Conservation (phyloP, 176 grass and related monocot genomes). For the Poa pratensis region DNA sequence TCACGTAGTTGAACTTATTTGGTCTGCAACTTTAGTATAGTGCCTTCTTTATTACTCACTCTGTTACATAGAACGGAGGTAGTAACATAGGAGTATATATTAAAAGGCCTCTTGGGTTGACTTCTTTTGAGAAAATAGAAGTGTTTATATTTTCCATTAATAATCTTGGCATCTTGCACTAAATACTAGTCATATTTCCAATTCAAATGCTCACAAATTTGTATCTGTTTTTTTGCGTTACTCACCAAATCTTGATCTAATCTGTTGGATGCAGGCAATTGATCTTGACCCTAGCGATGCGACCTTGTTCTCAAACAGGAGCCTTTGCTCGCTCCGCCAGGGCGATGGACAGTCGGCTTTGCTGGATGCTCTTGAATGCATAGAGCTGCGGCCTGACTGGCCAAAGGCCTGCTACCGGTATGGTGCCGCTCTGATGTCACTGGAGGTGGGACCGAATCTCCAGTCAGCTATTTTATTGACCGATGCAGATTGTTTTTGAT, state of each 20-base stretch:
- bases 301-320: neutral
- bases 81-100: neutral
- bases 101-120: neutral
- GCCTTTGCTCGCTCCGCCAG: too few species aligned
- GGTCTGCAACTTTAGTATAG: neutral
- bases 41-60: neutral
- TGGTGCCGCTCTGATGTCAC: neutral
- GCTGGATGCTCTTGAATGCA: too few species aligned
- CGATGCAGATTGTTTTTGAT: neutral
- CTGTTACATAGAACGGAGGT: too few species aligned
- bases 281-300: neutral
- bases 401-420: conserved; percentile 12
- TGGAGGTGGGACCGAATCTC: neutral
- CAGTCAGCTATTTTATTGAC: neutral
- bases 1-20: neutral
- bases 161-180: neutral
- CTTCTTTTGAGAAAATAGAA: neutral
- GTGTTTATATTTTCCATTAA: neutral
- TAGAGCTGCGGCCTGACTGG: too few species aligned
- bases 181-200: neutral
- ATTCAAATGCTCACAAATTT: neutral
- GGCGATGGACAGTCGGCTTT: too few species aligned
- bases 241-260: neutral
- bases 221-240: neutral
- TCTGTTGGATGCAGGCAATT: conserved; percentile 12